These are phyloP conservation scores for Picea engelmannii DNA, from an alignment of 83 land plant genomes.

Conservation along the genomic window DNA sequence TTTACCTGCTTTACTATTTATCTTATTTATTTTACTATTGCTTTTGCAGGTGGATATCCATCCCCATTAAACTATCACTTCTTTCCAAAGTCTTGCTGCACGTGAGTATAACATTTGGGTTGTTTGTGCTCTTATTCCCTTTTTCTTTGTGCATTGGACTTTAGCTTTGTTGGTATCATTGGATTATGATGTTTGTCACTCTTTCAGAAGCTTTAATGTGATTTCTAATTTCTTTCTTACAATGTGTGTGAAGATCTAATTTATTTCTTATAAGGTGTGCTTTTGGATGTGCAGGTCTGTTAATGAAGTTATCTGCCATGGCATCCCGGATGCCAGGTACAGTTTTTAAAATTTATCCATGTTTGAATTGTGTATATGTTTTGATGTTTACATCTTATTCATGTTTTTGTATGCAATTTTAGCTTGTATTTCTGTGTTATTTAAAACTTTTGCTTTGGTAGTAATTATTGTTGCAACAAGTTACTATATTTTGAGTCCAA, in stretches of 20 bases:
- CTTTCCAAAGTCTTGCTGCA: conserved; percentile 99
- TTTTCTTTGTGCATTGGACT: not conserved
- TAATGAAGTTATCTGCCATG: conserved; percentile 98
- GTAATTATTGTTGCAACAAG: too few species aligned
- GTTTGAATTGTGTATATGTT: not conserved
- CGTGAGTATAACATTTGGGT: conserved; percentile 67
- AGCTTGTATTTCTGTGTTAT: not conserved
- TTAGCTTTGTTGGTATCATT: not conserved
- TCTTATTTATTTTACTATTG: not conserved
- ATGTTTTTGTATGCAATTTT: not conserved
- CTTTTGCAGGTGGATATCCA: conserved; percentile 88
- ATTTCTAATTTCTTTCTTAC: not conserved
- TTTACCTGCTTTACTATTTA: not conserved
- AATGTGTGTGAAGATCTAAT: not conserved
- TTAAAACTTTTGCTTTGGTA: not conserved
- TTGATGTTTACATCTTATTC: conserved; percentile 1
- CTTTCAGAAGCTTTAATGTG: not conserved
- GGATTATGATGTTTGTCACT: not conserved
- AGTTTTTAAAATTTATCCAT: not conserved
- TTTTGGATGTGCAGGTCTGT: conserved; percentile 72
- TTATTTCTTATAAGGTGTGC: not conserved
- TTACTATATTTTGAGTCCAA: not conserved
- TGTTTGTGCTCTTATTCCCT: not conserved
- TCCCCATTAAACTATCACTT: conserved; percentile 97
- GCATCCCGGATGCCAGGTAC: conserved; percentile 98